These are phyloP conservation scores for Leishmania braziliensis DNA, from an alignment of 208 protist genomes.

Conservation along the genomic window DNA sequence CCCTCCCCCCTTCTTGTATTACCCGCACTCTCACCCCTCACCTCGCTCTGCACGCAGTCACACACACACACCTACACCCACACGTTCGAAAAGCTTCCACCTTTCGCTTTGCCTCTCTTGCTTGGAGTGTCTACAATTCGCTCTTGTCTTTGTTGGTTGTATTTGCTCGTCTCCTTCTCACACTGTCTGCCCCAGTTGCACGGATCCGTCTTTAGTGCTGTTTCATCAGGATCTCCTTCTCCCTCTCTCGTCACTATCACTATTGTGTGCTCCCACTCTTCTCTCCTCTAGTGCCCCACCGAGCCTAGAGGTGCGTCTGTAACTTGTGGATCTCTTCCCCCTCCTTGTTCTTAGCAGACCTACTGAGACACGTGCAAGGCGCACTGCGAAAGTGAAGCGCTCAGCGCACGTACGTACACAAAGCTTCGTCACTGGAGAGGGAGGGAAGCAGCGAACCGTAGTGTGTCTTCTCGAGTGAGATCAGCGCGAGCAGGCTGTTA, in stretches of 20 bases:
- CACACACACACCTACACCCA: neutral
- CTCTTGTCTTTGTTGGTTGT: neutral
- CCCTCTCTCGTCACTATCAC: neutral
- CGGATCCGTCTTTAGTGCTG: neutral
- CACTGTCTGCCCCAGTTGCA: neutral
- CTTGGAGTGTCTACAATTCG: neutral
- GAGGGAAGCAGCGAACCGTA: neutral
- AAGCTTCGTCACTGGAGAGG: neutral
- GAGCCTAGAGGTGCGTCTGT: neutral
- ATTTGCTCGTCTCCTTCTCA: neutral
- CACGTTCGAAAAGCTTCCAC: neutral
- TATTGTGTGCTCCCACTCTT: neutral
- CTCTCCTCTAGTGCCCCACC: neutral
- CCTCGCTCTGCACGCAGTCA: neutral
- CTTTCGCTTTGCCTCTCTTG: neutral
- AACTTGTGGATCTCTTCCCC: neutral
- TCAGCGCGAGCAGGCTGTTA: neutral
- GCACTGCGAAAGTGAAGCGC: neutral
- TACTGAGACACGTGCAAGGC: neutral
- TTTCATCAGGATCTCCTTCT: neutral
- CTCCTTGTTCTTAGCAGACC: neutral
- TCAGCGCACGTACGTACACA: neutral
- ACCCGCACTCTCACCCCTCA: neutral
- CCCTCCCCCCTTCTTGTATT: neutral
- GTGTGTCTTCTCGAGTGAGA: neutral